Percentiles rank a stretch among this genome's conserved stretches.
Evolutionary conservation across 2,329 filamentous ascomycete species (phyloP).

Genomic region (Tolypocladium inflatum): DNA sequence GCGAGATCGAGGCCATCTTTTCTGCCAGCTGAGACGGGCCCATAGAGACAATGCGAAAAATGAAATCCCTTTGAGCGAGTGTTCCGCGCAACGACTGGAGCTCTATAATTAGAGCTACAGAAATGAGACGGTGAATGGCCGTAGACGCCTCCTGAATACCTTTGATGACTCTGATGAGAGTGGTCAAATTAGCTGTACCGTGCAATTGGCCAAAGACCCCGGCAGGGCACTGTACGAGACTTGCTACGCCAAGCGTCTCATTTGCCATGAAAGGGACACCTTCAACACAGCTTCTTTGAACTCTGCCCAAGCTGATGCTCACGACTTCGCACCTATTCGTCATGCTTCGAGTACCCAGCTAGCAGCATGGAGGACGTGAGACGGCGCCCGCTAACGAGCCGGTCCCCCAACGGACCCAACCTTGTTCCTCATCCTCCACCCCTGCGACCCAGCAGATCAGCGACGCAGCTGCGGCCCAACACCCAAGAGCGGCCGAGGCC

Average conservation of each 20-base stretch:
- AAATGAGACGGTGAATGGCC: too few relatives aligned
- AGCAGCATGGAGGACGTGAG: background rate
- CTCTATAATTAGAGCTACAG: too few relatives aligned
- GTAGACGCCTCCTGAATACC: background rate
- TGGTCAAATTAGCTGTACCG: background rate
- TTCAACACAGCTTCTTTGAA: background rate
- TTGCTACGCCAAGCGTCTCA: background rate
- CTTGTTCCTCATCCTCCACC: background rate
- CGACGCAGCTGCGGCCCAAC: constrained; percentile 2
- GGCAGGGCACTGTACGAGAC: background rate
- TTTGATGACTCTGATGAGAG: background rate
- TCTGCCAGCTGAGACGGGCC: background rate
- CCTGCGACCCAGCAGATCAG: constrained; percentile 8
- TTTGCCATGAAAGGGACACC: background rate
- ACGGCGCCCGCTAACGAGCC: background rate
- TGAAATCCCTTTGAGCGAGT: too few relatives aligned
- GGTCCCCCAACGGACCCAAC: background rate
- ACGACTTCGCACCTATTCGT: background rate
- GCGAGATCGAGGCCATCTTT: constrained; percentile 41
- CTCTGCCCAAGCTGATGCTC: background rate
- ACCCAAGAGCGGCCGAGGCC: background rate
- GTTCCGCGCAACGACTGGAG: too few relatives aligned
- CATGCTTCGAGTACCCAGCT: background rate
- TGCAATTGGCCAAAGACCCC: background rate
- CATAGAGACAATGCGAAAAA: background rate